Percentiles rank a stretch among this genome's conserved stretches.
Evolutionary conservation across 768 basidiomycete genomes (phyloP).

Genomic region (Naganishia antarctica): DNA sequence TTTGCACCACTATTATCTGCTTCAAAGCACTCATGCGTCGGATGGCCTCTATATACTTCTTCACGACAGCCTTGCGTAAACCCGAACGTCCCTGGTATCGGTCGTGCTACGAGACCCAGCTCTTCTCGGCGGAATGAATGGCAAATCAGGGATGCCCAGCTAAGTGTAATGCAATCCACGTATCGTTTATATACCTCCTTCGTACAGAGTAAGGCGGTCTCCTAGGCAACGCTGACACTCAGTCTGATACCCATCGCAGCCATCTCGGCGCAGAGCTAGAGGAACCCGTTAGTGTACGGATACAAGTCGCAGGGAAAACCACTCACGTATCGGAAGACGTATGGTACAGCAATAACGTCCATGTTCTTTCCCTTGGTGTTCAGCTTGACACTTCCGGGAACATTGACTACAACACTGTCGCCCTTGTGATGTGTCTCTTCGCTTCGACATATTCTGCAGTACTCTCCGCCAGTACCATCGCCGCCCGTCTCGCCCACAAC

Average conservation of each 20-base stretch:
- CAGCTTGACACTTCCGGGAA: constrained; percentile 53
- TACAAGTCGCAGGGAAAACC: background rate
- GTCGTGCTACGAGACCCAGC: too few relatives aligned
- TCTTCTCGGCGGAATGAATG: too few relatives aligned
- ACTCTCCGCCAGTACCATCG: constrained; percentile 74
- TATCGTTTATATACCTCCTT: too few relatives aligned
- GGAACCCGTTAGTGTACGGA: constrained; percentile 8
- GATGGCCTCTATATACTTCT: too few relatives aligned
- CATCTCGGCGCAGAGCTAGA: constrained; percentile 61
- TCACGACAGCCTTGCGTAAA: too few relatives aligned
- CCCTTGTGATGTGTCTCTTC: constrained; percentile 62
- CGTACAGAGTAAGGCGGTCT: too few relatives aligned
- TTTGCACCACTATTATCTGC: too few relatives aligned
- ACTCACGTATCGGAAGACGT: constrained; percentile 88
- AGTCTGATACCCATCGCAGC: constrained; percentile 98
- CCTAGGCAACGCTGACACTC: constrained; percentile 68
- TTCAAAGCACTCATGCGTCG: too few relatives aligned
- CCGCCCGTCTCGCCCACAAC: constrained; percentile 58
- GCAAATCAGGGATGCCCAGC: too few relatives aligned
- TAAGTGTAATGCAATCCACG: too few relatives aligned
- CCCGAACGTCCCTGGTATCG: too few relatives aligned
- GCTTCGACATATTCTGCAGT: constrained; percentile 86
- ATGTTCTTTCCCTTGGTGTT: constrained; percentile 69
- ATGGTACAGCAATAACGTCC: constrained; percentile 92
- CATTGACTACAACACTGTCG: constrained; percentile 57